Conservation (phyloP, 2,329 filamentous ascomycete species). For the Xylaria sp. region DNA sequence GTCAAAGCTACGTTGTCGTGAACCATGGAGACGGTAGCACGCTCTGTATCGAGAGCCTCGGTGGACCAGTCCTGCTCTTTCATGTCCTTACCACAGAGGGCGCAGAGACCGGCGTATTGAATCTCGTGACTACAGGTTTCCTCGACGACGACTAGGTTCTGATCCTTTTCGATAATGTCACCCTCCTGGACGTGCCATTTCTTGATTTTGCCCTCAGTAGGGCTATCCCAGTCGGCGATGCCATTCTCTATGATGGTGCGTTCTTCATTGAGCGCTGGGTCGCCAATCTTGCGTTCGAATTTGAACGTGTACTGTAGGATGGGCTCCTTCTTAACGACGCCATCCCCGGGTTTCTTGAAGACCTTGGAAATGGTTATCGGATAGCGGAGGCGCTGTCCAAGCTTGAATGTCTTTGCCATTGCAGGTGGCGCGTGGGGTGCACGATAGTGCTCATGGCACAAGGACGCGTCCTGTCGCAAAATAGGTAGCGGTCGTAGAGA, state of each 20-base stretch:
- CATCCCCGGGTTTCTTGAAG: conserved; percentile 75
- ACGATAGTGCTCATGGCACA: conserved; percentile 34
- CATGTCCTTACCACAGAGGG: conserved; percentile 94
- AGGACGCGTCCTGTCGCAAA: conserved; percentile 29
- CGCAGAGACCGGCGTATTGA: conserved; percentile 90
- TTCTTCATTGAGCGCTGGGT: conserved; percentile 64
- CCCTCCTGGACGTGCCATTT: conserved; percentile 77
- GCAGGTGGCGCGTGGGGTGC: conserved; percentile 25
- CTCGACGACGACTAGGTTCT: conserved; percentile 74
- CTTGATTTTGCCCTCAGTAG: conserved; percentile 78
- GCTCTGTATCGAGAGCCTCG: conserved; percentile 76
- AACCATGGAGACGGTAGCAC: conserved; percentile 92
- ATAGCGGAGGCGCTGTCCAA: conserved; percentile 77
- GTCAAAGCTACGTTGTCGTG: conserved; percentile 89
- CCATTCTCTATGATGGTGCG: conserved; percentile 73
- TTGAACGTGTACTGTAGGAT: conserved; percentile 89
- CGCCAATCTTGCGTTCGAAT: conserved; percentile 77
- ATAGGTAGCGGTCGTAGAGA: not conserved
- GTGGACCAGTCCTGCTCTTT: conserved; percentile 86
- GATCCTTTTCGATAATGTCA: conserved; percentile 65
- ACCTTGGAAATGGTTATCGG: conserved; percentile 91
- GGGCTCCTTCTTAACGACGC: conserved; percentile 75
- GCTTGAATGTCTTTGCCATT: conserved; percentile 54
- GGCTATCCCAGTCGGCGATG: conserved; percentile 78
- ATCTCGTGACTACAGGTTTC: conserved; percentile 91